Evolutionary conservation across 805 yeast species (phyloP).

Genomic region (Cyberlindnera suaveolens): DNA sequence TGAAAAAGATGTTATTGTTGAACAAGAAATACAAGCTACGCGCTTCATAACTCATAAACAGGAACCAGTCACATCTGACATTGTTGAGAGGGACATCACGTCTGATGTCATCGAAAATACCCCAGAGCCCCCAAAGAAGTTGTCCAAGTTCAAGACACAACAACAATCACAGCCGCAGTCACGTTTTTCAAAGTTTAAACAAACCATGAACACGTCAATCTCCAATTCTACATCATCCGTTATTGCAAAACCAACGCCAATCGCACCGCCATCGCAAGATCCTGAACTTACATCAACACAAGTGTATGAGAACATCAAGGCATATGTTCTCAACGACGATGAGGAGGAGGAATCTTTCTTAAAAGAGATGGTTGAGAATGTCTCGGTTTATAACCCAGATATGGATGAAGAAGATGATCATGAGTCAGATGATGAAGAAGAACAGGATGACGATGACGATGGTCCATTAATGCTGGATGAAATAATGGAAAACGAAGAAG

Average conservation of each 20-base stretch:
- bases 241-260: not conserved
- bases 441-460: slow-evolving; percentile 30
- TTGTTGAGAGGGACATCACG: slow-evolving; percentile 9
- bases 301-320: slow-evolving; percentile 11
- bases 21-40: not conserved
- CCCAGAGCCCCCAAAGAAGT: slow-evolving; percentile 1
- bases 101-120: slow-evolving; percentile 4
- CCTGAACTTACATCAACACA: slow-evolving; percentile 4
- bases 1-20: too few species aligned
- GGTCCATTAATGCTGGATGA: slow-evolving; percentile 35
- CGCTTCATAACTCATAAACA: too few species aligned
- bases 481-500: slow-evolving; percentile 34
- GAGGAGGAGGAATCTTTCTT: slow-evolving; percentile 15
- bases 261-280: not conserved
- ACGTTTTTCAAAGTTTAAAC: slow-evolving; percentile 6
- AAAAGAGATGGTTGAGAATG: slow-evolving; percentile 14
- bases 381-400: slow-evolving; percentile 22
- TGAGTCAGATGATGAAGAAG: slow-evolving; percentile 22
- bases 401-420: slow-evolving; percentile 28
- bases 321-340: slow-evolving; percentile 15
- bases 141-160: slow-evolving; percentile 1
- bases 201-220: too few species aligned
- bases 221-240: not conserved
- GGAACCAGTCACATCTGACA: not conserved
- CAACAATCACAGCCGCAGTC: not conserved